These are phyloP conservation scores for Paracamarosporium sp. DNA, from an alignment of 2,329 filamentous ascomycete genomes.

Conservation along the genomic window DNA sequence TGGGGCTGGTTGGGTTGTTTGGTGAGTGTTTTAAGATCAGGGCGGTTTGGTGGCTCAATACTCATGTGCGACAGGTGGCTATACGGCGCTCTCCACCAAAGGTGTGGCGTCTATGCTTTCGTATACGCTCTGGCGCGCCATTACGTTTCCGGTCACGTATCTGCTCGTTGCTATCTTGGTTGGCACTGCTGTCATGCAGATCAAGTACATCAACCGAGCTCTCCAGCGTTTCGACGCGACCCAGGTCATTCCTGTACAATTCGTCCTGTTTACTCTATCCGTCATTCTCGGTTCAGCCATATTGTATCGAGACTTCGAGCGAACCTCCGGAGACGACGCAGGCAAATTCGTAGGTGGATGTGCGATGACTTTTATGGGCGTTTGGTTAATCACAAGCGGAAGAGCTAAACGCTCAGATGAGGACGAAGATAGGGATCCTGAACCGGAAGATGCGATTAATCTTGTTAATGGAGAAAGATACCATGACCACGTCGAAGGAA, in stretches of 20 bases:
- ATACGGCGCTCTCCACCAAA: conserved; percentile 96
- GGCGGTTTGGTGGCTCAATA: not conserved
- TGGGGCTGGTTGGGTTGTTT: conserved; percentile 91
- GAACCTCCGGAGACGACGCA: conserved; percentile 74
- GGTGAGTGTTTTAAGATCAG: conserved; percentile 61
- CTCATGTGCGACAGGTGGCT: conserved; percentile 67
- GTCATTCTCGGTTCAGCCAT: conserved; percentile 95
- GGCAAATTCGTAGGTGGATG: conserved; percentile 90
- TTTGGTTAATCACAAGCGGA: conserved; percentile 96
- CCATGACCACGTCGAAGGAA: conserved; percentile 32
- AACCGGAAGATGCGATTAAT: conserved; percentile 51
- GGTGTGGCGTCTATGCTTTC: conserved; percentile 95
- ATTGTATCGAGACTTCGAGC: conserved; percentile 93
- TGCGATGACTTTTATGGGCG: conserved; percentile 89
- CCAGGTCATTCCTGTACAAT: conserved; percentile 96
- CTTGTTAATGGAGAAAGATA: conserved; percentile 50
- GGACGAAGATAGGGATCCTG: conserved; percentile 54
- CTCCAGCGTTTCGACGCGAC: conserved; percentile 96
- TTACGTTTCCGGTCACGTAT: conserved; percentile 92
- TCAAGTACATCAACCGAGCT: conserved; percentile 91
- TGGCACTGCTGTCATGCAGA: conserved; percentile 90
- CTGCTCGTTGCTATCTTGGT: conserved; percentile 80
- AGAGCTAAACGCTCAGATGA: conserved; percentile 66
- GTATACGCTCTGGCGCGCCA: conserved; percentile 84
- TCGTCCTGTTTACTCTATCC: conserved; percentile 93